These are phyloP conservation scores for Vitis cinerea DNA, from an alignment of 164 flowering plant genomes.

Conservation along the genomic window DNA sequence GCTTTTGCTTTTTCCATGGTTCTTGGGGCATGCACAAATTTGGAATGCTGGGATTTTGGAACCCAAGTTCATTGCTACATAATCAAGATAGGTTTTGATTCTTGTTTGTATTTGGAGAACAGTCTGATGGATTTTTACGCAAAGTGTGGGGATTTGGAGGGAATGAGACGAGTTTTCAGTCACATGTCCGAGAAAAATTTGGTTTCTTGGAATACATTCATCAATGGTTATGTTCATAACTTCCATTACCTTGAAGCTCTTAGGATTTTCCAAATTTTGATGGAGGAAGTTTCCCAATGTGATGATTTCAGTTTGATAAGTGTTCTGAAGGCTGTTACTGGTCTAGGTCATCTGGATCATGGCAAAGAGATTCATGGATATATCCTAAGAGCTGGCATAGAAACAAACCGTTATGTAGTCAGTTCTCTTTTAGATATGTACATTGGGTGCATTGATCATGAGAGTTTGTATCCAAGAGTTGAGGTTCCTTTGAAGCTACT, in stretches of 20 bases:
- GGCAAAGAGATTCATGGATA: conserved; percentile 20
- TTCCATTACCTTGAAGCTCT: conserved; percentile 20
- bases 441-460: conserved; percentile 22
- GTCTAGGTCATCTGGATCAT: conserved; percentile 6
- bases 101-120: conserved; percentile 28
- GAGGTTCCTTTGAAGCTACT: conserved; percentile 24
- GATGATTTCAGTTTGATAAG: conserved; percentile 31
- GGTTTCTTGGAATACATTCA: conserved; percentile 37
- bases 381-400: conserved; percentile 28
- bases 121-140: conserved; percentile 34
- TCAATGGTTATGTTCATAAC: conserved; percentile 27
- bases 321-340: conserved; percentile 24
- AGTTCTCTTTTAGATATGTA: conserved; percentile 37
- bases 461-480: conserved; percentile 1
- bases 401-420: conserved; percentile 20
- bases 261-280: conserved; percentile 20
- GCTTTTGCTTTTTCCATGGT: conserved; percentile 23
- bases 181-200: conserved; percentile 22
- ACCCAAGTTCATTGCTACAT: conserved; percentile 28
- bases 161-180: conserved; percentile 20
- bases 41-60: conserved; percentile 25
- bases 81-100: conserved; percentile 24
- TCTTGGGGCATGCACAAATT: conserved; percentile 23
- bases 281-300: conserved; percentile 13
- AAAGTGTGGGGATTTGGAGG: conserved; percentile 25